Evolutionary conservation across 2,329 filamentous ascomycete genomes (phyloP).

Genomic region (Aureobasidium namibiae): DNA sequence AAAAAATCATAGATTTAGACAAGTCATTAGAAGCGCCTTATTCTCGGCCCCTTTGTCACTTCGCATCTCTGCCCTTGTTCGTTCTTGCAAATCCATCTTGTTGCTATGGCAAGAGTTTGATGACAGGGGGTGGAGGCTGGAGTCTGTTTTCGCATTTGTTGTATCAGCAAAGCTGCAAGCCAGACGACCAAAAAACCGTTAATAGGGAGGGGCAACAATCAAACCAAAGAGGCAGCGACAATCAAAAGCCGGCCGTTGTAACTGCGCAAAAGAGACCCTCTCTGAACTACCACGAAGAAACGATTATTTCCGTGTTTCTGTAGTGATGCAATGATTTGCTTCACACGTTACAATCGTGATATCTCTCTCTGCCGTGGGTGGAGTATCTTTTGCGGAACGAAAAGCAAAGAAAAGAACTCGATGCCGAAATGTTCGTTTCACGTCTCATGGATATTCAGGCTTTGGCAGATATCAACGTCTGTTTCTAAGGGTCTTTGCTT

Average conservation of each 20-base stretch:
- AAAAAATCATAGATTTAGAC: background rate
- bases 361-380: background rate
- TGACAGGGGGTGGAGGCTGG: background rate
- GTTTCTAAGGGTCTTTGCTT: background rate
- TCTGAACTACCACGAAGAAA: background rate
- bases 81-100: background rate
- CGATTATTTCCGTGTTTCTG: background rate
- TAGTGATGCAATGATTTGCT: background rate
- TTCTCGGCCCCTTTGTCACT: background rate
- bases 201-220: background rate
- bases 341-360: background rate
- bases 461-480: background rate
- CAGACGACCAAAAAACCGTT: background rate
- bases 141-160: background rate
- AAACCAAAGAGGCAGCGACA: background rate
- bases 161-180: background rate
- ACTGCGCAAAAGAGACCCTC: background rate
- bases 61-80: background rate
- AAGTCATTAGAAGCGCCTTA: background rate
- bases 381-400: background rate
- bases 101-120: conserved; percentile 4
- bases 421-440: no score
- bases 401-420: no score
- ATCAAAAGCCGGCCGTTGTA: background rate
- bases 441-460: background rate